Conservation (phyloP, 768 basidiomycete species). For the Saitozyma podzolica region DNA sequence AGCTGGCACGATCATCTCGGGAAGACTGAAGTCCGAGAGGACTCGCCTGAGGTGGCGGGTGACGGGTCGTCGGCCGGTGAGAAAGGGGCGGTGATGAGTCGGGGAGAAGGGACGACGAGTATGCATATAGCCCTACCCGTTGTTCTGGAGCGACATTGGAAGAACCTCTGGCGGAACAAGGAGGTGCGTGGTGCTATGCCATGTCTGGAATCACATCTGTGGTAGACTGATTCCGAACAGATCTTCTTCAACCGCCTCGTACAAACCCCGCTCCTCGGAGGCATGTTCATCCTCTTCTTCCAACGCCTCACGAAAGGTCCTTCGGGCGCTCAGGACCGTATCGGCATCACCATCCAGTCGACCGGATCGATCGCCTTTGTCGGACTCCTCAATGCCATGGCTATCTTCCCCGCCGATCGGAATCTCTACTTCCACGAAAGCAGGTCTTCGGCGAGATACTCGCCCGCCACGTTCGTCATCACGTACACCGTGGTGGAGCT, state of each 20-base stretch:
- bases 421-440: constrained; percentile 57
- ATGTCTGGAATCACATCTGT: not conserved
- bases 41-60: constrained; percentile 5
- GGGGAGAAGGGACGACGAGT: constrained; percentile 45
- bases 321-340: constrained; percentile 54
- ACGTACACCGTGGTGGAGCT: constrained; percentile 53
- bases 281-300: constrained; percentile 53
- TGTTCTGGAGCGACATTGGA: constrained; percentile 53
- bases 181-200: constrained; percentile 44
- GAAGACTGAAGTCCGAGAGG: constrained; percentile 6
- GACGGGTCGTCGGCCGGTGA: constrained; percentile 14
- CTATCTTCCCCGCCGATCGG: constrained; percentile 57
- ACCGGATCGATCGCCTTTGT: constrained; percentile 52
- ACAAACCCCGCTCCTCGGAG: constrained; percentile 36
- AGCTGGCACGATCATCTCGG: constrained; percentile 5
- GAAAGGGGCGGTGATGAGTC: constrained; percentile 3
- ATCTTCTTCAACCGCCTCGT: constrained; percentile 42
- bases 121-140: constrained; percentile 54
- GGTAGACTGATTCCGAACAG: not conserved
- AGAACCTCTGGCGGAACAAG: constrained; percentile 55
- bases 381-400: constrained; percentile 52
- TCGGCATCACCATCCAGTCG: constrained; percentile 52
- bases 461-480: constrained; percentile 53
- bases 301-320: constrained; percentile 53
- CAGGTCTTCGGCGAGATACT: constrained; percentile 54